Evolutionary conservation across 139 green algal genomes (phyloP).

Genomic region (Picochlorum sp.): DNA sequence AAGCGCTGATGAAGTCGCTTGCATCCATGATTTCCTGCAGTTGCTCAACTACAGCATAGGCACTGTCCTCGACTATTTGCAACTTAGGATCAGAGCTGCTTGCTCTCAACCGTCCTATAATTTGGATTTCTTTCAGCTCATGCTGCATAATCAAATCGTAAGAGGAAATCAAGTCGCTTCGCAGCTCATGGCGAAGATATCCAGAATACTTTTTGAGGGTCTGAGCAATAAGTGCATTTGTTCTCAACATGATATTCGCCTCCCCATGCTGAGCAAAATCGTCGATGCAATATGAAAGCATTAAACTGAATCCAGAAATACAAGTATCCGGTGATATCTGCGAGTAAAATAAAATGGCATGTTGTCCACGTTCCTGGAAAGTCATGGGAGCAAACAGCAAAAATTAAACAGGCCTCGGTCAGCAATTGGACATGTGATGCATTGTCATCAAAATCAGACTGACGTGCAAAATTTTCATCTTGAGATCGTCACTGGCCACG

Average conservation of each 20-base stretch:
- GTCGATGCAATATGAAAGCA: too few species aligned
- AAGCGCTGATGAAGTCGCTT: background rate
- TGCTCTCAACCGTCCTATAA: background rate
- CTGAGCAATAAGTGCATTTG: too few species aligned
- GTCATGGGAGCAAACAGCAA: background rate
- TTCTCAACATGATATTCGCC: too few species aligned
- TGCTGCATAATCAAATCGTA: background rate
- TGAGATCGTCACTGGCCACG: background rate
- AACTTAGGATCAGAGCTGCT: background rate
- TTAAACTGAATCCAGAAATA: background rate
- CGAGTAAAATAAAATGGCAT: background rate
- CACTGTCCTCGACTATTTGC: background rate
- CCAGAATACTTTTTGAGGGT: too few species aligned
- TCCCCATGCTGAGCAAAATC: too few species aligned
- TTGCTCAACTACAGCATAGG: background rate
- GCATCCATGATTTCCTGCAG: background rate
- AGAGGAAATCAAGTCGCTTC: too few species aligned
- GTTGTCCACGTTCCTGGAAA: background rate
- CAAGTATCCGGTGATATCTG: background rate
- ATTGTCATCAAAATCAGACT: conserved; percentile 5
- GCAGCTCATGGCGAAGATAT: too few species aligned
- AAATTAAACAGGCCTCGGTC: background rate
- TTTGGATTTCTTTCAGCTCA: background rate
- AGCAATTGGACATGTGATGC: background rate
- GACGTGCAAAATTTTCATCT: conserved; percentile 3